A percentile compares a stretch with the other conserved stretches of the same genome.
Evolutionary conservation across 768 basidiomycete genomes (phyloP).

Genomic region (Tricholoma matsutake): DNA sequence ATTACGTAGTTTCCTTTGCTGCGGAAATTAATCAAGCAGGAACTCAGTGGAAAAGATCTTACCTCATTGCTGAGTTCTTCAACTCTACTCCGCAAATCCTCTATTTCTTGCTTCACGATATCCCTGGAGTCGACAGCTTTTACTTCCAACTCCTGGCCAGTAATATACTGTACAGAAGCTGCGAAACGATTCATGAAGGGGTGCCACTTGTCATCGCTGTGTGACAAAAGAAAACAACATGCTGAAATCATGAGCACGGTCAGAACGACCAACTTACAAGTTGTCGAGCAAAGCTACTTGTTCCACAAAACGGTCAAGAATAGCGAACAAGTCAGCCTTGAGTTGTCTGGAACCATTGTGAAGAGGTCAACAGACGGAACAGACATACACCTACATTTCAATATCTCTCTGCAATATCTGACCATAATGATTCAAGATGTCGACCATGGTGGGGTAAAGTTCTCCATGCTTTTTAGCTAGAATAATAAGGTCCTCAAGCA

Average conservation of each 20-base stretch:
- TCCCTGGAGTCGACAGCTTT: conserved; percentile 35
- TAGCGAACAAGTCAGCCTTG: conserved; percentile 54
- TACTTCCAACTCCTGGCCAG: conserved; percentile 60
- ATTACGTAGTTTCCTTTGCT: conserved; percentile 51
- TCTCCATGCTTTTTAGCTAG: conserved; percentile 61
- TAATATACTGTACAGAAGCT: conserved; percentile 60
- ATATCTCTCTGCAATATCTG: conserved; percentile 56
- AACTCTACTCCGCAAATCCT: conserved; percentile 53
- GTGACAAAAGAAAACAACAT: conserved; percentile 13
- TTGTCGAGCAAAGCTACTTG: conserved; percentile 56
- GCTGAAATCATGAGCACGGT: conserved; percentile 1
- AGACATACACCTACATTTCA: conserved; percentile 48
- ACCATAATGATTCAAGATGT: conserved; percentile 55
- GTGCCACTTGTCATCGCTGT: conserved; percentile 66
- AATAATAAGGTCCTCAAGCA: conserved; percentile 58
- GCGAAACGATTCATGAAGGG: conserved; percentile 58
- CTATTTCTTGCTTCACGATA: conserved; percentile 60
- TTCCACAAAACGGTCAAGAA: conserved; percentile 65
- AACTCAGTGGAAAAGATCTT: conserved; percentile 2
- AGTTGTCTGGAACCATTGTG: conserved; percentile 43
- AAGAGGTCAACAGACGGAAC: not conserved
- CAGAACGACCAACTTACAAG: conserved; percentile 44
- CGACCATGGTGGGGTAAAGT: conserved; percentile 59
- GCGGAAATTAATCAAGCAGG: not conserved
- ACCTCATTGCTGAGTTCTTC: conserved; percentile 70